Conservation (phyloP, 208 protist genomes). For the Porcisia hertigi region DNA sequence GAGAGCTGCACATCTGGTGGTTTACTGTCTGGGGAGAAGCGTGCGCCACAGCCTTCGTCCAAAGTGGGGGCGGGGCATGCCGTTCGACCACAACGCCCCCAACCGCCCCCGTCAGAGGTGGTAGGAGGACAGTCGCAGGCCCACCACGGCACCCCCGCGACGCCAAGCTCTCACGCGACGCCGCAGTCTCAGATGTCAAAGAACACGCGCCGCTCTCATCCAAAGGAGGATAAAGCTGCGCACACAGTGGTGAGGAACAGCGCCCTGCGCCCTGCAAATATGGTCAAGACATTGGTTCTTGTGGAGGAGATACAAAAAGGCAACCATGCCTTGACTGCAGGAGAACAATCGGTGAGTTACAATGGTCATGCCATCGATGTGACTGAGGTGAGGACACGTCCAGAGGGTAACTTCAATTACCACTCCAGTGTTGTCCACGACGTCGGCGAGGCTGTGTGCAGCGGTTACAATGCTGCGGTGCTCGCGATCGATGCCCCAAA, state of each 20-base stretch:
- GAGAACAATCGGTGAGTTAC: slow-evolving; percentile 44
- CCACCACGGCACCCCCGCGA: slow-evolving; percentile 3
- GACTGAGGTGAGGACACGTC: slow-evolving; percentile 58
- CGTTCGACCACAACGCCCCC: background rate
- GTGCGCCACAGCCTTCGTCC: background rate
- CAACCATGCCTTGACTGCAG: slow-evolving; percentile 39
- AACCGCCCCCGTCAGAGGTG: background rate
- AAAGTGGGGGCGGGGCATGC: background rate
- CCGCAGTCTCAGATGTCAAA: slow-evolving; percentile 10
- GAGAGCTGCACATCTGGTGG: background rate
- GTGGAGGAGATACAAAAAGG: slow-evolving; percentile 47
- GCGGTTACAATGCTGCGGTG: slow-evolving; percentile 67
- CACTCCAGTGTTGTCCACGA: slow-evolving; percentile 57
- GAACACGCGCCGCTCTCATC: background rate
- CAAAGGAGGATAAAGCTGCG: slow-evolving; percentile 8
- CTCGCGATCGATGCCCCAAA: slow-evolving; percentile 69
- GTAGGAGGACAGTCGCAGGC: background rate
- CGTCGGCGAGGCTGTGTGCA: slow-evolving; percentile 52
- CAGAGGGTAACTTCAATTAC: slow-evolving; percentile 57
- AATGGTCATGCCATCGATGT: slow-evolving; percentile 30
- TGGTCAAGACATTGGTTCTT: slow-evolving; percentile 64
- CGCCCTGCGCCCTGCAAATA: slow-evolving; percentile 31
- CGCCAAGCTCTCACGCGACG: background rate
- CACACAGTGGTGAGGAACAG: slow-evolving; percentile 1
- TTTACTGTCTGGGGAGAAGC: background rate